Evolutionary conservation across 2,329 filamentous ascomycete species (phyloP).

Genomic region (Aspergillus nomiae): DNA sequence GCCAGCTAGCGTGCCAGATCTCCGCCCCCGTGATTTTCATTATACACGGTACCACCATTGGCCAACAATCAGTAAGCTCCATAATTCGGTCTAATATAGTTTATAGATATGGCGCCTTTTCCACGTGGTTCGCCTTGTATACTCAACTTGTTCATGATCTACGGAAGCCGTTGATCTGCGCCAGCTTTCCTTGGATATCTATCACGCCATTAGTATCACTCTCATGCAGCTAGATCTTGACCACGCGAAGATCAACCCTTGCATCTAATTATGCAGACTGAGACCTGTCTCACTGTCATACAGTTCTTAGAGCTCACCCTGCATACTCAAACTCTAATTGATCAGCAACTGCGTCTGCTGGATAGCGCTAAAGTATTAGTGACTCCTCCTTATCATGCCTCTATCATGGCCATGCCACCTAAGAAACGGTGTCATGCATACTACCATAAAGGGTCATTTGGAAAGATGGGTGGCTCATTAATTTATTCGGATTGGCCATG

Average conservation of each 20-base stretch:
- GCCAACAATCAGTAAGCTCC: neutral
- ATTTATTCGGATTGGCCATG: neutral
- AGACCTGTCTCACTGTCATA: neutral
- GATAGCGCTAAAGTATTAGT: neutral
- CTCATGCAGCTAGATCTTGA: neutral
- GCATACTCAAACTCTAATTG: neutral
- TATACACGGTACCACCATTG: neutral
- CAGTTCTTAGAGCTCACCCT: neutral
- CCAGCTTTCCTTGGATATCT: neutral
- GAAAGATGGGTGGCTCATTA: neutral
- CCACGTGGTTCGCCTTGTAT: neutral
- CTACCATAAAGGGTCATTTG: neutral
- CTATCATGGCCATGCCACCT: neutral
- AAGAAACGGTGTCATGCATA: neutral
- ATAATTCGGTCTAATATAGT: neutral
- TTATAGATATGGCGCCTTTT: neutral
- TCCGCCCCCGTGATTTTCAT: neutral
- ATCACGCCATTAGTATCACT: neutral
- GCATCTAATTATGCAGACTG: neutral
- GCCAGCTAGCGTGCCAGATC: neutral
- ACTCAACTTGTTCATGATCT: neutral
- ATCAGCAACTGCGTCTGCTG: neutral
- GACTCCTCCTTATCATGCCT: neutral
- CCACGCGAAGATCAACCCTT: neutral
- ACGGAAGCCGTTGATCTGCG: neutral